Base-by-base conservation (phyloP, 257 asterid species). In the Ligustrum vulgare region DNA sequence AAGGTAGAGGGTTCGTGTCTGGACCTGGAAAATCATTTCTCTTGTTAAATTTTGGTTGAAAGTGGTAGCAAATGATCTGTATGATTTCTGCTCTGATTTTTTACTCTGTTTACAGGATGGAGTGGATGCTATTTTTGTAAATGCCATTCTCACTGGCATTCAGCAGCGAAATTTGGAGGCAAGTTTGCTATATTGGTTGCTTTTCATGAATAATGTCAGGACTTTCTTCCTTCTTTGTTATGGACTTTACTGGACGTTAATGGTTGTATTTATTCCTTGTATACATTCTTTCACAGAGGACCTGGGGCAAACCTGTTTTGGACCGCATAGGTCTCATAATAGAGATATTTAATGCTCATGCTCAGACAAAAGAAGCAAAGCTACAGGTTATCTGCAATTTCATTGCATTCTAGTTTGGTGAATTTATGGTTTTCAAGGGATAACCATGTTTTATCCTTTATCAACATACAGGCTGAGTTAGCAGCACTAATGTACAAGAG, bases 361-460 rank as follows among this genome's bases (percentile, higher is more conserved):
- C 99, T 73, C 97, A 90, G 84, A 95, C 99, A 56, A 95, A 95
- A 87, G 99, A 95, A 84, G 99, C 96, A 69, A 95, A 91, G 80
- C 81, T 93, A 72, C 98, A 94, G 93, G 99, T 91, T 66, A 63
- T 70, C 13, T 47, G 54, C 78, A 75, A 69, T 83, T 68, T 51
- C 56, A 69, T 73, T 70, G 74, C 73, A 70, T 41, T 68, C 69
- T 72, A 49, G 62, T 77, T 58, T 65, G 70, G 20, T 35, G 13
- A 43, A 56, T 13, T 31, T 74, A 56, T 71, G 32, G 58, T 51
- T 45, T 69, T 63, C 43, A 62, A 60, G 23, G 18, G 54, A 33
- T 72, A 31, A 70, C 43, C 58, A 65, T 6, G 10, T 34, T 66
- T 72, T 41, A 20, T 72, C 7, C 51, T 45, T 9, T 37, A 56